These are phyloP conservation scores for Penicillium verhagenii DNA, from an alignment of 495 filamentous ascomycete genomes.

Conservation along the genomic window DNA sequence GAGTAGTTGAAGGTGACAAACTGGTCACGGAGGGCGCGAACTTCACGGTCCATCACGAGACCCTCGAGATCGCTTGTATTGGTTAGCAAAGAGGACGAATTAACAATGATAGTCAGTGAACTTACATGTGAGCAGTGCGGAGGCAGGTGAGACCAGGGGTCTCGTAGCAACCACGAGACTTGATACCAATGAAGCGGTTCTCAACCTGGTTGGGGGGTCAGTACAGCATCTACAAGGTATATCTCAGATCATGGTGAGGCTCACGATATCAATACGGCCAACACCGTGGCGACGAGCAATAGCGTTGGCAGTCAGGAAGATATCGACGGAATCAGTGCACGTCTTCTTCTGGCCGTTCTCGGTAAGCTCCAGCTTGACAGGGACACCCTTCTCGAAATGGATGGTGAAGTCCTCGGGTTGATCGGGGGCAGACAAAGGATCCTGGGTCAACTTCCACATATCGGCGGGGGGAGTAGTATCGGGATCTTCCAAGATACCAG, in stretches of 20 bases:
- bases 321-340: conserved; percentile 70
- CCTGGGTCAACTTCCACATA: conserved; percentile 81
- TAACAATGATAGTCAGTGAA: background rate
- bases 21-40: conserved; percentile 79
- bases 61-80: conserved; percentile 70
- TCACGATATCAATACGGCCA: conserved; percentile 86
- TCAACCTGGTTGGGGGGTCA: conserved; percentile 46
- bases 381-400: conserved; percentile 82
- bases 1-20: conserved; percentile 74
- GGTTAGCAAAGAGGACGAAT: conserved; percentile 1
- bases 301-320: conserved; percentile 77
- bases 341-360: conserved; percentile 52
- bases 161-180: conserved; percentile 91
- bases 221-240: background rate
- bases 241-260: background rate
- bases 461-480: conserved; percentile 63
- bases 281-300: conserved; percentile 77
- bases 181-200: conserved; percentile 83
- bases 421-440: conserved; percentile 74
- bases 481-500: conserved; percentile 61
- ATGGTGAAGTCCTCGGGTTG: conserved; percentile 74
- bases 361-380: conserved; percentile 64
- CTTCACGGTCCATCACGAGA: conserved; percentile 78
- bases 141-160: conserved; percentile 70
- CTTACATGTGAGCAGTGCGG: conserved; percentile 67